Conservation (phyloP, 192 early-diverging fungal genomes). For the Backusella psychrophila region DNA sequence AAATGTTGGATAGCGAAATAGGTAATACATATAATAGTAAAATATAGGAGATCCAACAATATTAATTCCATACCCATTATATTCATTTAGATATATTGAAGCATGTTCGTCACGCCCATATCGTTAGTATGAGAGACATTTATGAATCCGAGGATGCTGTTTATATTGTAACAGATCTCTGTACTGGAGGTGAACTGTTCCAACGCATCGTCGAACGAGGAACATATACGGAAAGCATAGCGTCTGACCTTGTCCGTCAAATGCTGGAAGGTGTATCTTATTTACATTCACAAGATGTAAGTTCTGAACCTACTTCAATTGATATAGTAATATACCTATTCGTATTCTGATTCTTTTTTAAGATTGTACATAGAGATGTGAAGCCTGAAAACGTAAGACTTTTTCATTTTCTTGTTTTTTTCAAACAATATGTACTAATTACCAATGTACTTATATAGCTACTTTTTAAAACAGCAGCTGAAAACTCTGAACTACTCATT, state of each 20-base stretch:
- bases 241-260: slow-evolving; percentile 62
- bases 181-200: slow-evolving; percentile 81
- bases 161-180: slow-evolving; percentile 66
- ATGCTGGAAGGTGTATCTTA: slow-evolving; percentile 80
- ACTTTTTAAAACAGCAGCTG: slow-evolving; percentile 43
- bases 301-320: not conserved
- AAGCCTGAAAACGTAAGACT: slow-evolving; percentile 75
- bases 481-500: slow-evolving; percentile 56
- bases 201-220: slow-evolving; percentile 68
- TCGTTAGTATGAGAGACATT: slow-evolving; percentile 69
- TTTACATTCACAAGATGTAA: slow-evolving; percentile 68
- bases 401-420: not conserved
- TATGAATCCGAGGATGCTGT: slow-evolving; percentile 67
- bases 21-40: not conserved
- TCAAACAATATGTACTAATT: not conserved
- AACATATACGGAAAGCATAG: slow-evolving; percentile 72
- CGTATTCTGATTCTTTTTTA: not conserved
- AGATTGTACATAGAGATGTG: slow-evolving; percentile 78
- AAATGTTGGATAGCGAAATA: slow-evolving; percentile 61
- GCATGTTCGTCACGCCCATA: slow-evolving; percentile 78
- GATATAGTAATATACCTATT: not conserved
- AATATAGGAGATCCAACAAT: not conserved
- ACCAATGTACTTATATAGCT: slow-evolving; percentile 17
- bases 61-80: not conserved
- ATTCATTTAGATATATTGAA: slow-evolving; percentile 66